Percentiles rank a stretch among this genome's conserved stretches.
Conservation (phyloP, 208 protist genomes). For the Acanthamoeba sp. region DNA sequence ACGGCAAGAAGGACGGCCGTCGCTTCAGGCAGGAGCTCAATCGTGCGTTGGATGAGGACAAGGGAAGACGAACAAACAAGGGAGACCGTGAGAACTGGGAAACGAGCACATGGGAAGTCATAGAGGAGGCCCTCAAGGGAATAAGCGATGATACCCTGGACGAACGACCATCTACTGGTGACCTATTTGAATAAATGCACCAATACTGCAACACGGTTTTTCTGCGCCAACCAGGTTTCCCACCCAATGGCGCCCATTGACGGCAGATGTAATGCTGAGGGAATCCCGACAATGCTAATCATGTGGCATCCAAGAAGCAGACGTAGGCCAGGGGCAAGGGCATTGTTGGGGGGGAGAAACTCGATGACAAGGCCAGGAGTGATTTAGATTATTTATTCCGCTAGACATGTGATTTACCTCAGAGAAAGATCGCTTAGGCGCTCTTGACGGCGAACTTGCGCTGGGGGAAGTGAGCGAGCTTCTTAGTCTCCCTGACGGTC, state of each 20-base stretch:
- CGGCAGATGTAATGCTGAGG: too few species aligned
- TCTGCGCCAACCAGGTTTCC: too few species aligned
- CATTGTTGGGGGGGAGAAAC: too few species aligned
- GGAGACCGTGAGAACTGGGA: not conserved
- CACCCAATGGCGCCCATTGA: too few species aligned
- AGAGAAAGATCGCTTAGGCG: slow-evolving; percentile 54
- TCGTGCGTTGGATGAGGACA: not conserved
- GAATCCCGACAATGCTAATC: too few species aligned
- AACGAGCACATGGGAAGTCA: not conserved
- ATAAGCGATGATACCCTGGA: not conserved
- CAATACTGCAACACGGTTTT: too few species aligned
- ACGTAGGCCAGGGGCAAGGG: too few species aligned
- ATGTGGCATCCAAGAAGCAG: too few species aligned
- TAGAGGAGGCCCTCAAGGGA: not conserved
- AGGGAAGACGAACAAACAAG: not conserved
- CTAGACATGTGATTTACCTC: slow-evolving; percentile 25
- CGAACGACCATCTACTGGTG: not conserved
- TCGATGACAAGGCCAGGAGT: too few species aligned
- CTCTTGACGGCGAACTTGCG: slow-evolving; percentile 89
- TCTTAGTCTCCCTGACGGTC: slow-evolving; percentile 85
- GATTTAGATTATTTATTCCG: not conserved
- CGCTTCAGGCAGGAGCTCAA: slow-evolving; percentile 12
- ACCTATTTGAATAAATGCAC: not conserved
- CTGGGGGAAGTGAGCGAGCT: slow-evolving; percentile 86
- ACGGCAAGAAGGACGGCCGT: not conserved